Conservation (phyloP, 164 flowering plant genomes). For the Echeveria elegans region DNA sequence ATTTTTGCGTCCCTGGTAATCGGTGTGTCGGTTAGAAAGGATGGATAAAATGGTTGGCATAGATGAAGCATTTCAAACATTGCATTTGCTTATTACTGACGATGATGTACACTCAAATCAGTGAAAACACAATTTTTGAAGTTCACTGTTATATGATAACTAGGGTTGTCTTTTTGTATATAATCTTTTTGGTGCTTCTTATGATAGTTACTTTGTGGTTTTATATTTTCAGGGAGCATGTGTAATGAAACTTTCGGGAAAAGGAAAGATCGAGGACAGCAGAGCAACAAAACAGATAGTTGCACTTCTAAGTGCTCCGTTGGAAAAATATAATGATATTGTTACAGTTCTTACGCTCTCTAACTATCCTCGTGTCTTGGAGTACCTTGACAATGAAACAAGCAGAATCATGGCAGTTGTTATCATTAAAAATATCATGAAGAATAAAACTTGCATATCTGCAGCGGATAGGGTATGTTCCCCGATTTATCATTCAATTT, state of each 20-base stretch:
- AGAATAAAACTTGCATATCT: conserved; percentile 63
- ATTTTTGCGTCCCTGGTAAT: not conserved
- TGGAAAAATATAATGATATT: conserved; percentile 87
- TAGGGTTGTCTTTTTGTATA: not conserved
- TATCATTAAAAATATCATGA: conserved; percentile 88
- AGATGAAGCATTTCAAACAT: not conserved
- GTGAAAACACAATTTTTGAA: not conserved
- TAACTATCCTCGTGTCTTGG: conserved; percentile 93
- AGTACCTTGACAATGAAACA: conserved; percentile 77
- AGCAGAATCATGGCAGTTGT: conserved; percentile 94
- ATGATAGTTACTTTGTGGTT: not conserved
- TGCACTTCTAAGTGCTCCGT: conserved; percentile 92
- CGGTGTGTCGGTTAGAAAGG: not conserved
- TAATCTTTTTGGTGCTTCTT: not conserved
- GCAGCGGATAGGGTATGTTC: conserved; percentile 66
- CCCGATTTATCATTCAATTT: conserved; percentile 3
- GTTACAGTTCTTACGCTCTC: conserved; percentile 79
- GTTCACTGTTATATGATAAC: not conserved
- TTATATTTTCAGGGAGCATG: conserved; percentile 68
- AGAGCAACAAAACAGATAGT: conserved; percentile 91
- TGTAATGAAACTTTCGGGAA: conserved; percentile 70
- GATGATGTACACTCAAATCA: not conserved
- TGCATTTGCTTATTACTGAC: not conserved
- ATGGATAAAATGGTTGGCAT: not conserved
- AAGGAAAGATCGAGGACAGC: conserved; percentile 66